phyloP scores from a whole-genome alignment of 495 filamentous ascomycete species.

The Xylaria telfairii region DNA sequence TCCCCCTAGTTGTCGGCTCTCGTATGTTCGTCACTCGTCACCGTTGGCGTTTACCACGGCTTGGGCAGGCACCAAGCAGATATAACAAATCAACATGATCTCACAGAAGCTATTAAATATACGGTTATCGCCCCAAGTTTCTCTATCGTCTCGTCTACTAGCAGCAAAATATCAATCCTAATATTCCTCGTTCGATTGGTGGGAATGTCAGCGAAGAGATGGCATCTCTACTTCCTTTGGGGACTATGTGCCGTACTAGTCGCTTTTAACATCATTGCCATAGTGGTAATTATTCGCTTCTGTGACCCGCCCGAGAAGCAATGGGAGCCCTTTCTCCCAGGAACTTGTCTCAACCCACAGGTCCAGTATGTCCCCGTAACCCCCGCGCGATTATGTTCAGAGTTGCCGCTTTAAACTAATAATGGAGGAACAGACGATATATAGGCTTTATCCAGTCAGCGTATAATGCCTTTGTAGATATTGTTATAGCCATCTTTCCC shows the following conservation, averaged over 20 bases:
- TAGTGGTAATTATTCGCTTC: constrained; percentile 24
- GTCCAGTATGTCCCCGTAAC: constrained; percentile 18
- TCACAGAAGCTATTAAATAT: constrained; percentile 25
- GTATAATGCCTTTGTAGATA: constrained; percentile 42
- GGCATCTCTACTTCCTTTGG: constrained; percentile 26
- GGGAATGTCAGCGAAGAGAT: constrained; percentile 24
- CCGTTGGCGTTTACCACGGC: constrained; percentile 17
- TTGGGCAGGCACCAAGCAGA: constrained; percentile 15
- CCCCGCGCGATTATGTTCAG: not conserved
- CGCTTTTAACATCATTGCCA: constrained; percentile 21
- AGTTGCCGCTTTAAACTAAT: constrained; percentile 6
- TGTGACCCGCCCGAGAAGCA: constrained; percentile 27
- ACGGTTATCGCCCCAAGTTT: constrained; percentile 21
- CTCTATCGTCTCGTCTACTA: constrained; percentile 24
- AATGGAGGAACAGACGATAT: constrained; percentile 7
- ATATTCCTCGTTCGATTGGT: constrained; percentile 26
- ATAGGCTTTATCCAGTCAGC: constrained; percentile 23
- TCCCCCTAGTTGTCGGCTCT: constrained; percentile 18
- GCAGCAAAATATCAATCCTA: constrained; percentile 27
- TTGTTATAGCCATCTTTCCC: constrained; percentile 45
- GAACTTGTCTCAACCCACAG: constrained; percentile 12
- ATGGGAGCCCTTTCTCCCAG: constrained; percentile 15
- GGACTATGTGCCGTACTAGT: constrained; percentile 16
- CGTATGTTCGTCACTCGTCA: constrained; percentile 25
- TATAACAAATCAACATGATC: constrained; percentile 8